These are phyloP conservation scores for Trichoderma sp. DNA, from an alignment of 2,329 filamentous ascomycete species.

Conservation along the genomic window DNA sequence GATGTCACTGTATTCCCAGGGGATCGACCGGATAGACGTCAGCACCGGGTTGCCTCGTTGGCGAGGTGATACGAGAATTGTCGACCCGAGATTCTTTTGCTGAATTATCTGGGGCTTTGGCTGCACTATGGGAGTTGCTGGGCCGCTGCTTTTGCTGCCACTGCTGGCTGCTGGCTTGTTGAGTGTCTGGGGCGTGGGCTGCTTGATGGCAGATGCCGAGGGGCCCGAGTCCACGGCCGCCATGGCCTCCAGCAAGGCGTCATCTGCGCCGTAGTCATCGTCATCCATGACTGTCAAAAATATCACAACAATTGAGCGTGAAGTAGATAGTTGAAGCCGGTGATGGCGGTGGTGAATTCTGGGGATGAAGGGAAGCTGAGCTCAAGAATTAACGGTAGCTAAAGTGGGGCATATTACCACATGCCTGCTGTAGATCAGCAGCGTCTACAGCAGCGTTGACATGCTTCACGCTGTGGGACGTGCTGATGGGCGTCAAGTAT, in stretches of 20 bases:
- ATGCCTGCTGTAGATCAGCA: neutral
- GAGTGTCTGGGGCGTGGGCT: conserved; percentile 60
- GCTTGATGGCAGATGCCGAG: conserved; percentile 46
- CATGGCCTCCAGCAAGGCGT: conserved; percentile 60
- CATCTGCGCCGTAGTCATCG: conserved; percentile 62
- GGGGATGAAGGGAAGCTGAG: conserved; percentile 5
- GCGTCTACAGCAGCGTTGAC: neutral
- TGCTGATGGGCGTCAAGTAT: conserved; percentile 41
- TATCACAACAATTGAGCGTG: neutral
- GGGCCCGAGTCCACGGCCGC: conserved; percentile 50
- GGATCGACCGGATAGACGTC: conserved; percentile 75
- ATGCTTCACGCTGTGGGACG: too few species aligned
- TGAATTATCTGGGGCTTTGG: conserved; percentile 86
- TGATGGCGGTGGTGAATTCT: neutral
- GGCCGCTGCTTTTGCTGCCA: conserved; percentile 36
- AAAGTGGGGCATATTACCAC: conserved; percentile 4
- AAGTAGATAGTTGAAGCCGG: neutral
- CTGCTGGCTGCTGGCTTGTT: conserved; percentile 51
- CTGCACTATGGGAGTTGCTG: conserved; percentile 69
- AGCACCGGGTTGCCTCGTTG: conserved; percentile 96
- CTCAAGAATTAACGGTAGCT: conserved; percentile 1
- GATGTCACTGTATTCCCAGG: conserved; percentile 99
- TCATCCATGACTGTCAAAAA: conserved; percentile 47
- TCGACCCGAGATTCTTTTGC: conserved; percentile 65
- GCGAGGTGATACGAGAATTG: conserved; percentile 86